A percentile compares a stretch with the other conserved stretches of the same genome.
Evolutionary conservation across 495 filamentous ascomycete genomes (phyloP).

Genomic region (Talaromyces ruber): DNA sequence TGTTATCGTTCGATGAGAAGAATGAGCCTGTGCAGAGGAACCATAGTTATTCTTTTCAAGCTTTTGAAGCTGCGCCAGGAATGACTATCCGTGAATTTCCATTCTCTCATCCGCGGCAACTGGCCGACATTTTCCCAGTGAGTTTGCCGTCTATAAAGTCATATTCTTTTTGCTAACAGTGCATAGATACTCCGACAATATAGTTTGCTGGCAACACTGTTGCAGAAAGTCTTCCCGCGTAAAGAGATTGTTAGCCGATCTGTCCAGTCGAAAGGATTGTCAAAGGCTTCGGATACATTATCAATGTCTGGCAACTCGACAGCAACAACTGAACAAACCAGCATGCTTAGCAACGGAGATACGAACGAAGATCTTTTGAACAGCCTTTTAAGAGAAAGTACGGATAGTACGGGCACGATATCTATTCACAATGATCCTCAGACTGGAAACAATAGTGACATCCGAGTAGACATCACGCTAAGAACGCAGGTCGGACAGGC

Average conservation of each 20-base stretch:
- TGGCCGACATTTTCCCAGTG: conserved; percentile 66
- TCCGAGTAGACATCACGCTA: conserved; percentile 36
- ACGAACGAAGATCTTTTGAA: conserved; percentile 28
- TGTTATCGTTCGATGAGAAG: conserved; percentile 25
- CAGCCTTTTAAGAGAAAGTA: conserved; percentile 13
- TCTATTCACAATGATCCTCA: background rate
- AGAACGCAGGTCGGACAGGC: conserved; percentile 36
- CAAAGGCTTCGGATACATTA: background rate
- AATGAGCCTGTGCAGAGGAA: conserved; percentile 32
- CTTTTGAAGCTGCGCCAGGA: conserved; percentile 62
- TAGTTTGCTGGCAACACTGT: conserved; percentile 54
- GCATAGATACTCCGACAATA: conserved; percentile 60
- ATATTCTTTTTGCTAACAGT: background rate
- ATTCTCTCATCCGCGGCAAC: conserved; percentile 80
- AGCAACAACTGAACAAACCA: conserved; percentile 7
- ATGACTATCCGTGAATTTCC: conserved; percentile 61
- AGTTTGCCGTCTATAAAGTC: conserved; percentile 5
- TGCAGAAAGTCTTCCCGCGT: conserved; percentile 49
- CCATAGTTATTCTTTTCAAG: conserved; percentile 63
- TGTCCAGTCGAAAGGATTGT: background rate
- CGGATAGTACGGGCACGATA: background rate
- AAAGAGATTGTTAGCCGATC: conserved; percentile 4
- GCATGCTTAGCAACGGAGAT: conserved; percentile 32
- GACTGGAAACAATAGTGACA: conserved; percentile 13
- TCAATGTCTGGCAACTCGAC: background rate